Evolutionary conservation across 495 filamentous ascomycete species (phyloP).

Genomic region (Daldinia caldariorum): DNA sequence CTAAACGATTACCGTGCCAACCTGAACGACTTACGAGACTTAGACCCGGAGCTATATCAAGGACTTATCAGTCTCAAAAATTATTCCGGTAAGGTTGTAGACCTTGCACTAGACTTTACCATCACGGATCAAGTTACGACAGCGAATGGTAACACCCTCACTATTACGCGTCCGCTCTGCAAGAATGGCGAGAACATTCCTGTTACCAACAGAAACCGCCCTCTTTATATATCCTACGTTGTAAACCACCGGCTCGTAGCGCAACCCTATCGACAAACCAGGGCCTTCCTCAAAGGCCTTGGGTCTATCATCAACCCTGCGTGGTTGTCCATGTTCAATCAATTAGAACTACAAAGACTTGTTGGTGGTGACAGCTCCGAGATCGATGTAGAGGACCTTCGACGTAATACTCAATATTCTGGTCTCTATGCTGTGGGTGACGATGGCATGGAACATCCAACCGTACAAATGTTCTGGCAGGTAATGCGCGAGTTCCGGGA

Average conservation of each 20-base stretch:
- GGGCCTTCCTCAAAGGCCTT: constrained; percentile 86
- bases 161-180: constrained; percentile 76
- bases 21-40: constrained; percentile 90
- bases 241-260: constrained; percentile 83
- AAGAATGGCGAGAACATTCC: constrained; percentile 76
- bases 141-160: constrained; percentile 59
- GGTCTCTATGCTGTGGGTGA: constrained; percentile 89
- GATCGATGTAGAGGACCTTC: constrained; percentile 87
- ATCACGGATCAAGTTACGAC: constrained; percentile 79
- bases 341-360: constrained; percentile 89
- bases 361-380: constrained; percentile 85
- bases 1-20: constrained; percentile 84
- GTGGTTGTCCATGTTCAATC: constrained; percentile 99
- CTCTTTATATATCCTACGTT: constrained; percentile 93
- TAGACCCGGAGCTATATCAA: constrained; percentile 93
- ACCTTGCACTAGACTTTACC: constrained; percentile 88
- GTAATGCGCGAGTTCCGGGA: constrained; percentile 82
- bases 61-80: constrained; percentile 91
- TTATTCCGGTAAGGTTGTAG: constrained; percentile 81
- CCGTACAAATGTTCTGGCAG: constrained; percentile 88
- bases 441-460: constrained; percentile 85
- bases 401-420: constrained; percentile 86
- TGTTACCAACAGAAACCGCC: constrained; percentile 90
- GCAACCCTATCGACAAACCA: constrained; percentile 81
- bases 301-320: constrained; percentile 86